Conservation (phyloP, 106 monocot genomes). For the Acorus gramineus region DNA sequence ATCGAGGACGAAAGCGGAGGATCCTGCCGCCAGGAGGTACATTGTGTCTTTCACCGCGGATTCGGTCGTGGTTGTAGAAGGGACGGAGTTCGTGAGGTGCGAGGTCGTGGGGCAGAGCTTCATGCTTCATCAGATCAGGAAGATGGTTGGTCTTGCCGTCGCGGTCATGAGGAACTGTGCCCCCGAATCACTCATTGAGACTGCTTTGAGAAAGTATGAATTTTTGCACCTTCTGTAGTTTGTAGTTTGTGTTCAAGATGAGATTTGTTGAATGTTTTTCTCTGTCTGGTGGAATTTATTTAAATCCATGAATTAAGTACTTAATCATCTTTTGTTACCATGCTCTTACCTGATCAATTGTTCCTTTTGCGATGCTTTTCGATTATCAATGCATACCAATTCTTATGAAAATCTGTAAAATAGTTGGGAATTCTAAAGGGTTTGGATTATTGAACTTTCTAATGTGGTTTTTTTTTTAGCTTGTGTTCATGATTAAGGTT, state of each 20-base stretch:
- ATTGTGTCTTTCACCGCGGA: constrained; percentile 75
- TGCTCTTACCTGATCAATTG: too few relatives aligned
- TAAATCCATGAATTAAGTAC: too few relatives aligned
- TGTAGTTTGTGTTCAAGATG: background rate
- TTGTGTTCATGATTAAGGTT: too few relatives aligned
- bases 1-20: constrained; percentile 85
- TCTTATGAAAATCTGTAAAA: too few relatives aligned
- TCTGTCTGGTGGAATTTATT: background rate
- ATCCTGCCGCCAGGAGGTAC: constrained; percentile 73
- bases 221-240: background rate
- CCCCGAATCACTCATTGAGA: constrained; percentile 63
- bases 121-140: constrained; percentile 97
- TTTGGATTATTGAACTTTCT: too few relatives aligned
- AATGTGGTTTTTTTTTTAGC: too few relatives aligned
- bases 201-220: constrained; percentile 58
- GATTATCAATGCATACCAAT: too few relatives aligned
- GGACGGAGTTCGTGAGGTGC: constrained; percentile 75
- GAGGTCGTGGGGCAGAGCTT: constrained; percentile 96
- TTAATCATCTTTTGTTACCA: too few relatives aligned
- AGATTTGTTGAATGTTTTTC: background rate
- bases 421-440: too few relatives aligned
- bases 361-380: too few relatives aligned
- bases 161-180: constrained; percentile 79
- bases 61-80: constrained; percentile 43
- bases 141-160: constrained; percentile 90